Evolutionary conservation across 2,329 filamentous ascomycete species (phyloP).

Genomic region (Aspergillus chevalieri): DNA sequence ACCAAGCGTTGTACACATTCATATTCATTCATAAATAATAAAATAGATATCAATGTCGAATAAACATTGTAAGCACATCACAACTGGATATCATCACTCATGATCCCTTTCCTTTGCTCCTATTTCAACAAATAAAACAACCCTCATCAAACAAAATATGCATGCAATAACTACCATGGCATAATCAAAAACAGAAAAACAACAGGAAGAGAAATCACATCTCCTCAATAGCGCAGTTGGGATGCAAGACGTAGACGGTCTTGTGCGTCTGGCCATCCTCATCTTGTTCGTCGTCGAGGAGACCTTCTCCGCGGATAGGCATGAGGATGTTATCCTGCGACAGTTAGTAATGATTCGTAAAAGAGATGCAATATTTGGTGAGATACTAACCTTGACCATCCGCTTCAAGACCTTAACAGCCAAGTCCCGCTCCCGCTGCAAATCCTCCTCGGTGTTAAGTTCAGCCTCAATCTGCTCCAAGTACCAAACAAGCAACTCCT

Average conservation of each 20-base stretch:
- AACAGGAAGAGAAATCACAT: slow-evolving; percentile 16
- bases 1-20: neutral
- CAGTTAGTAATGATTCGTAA: neutral
- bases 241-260: slow-evolving; percentile 83
- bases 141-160: neutral
- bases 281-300: slow-evolving; percentile 68
- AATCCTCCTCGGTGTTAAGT: slow-evolving; percentile 71
- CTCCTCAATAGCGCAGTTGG: slow-evolving; percentile 78
- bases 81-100: slow-evolving; percentile 28
- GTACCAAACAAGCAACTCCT: slow-evolving; percentile 81
- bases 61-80: slow-evolving; percentile 1
- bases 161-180: slow-evolving; percentile 2
- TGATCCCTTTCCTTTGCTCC: slow-evolving; percentile 21
- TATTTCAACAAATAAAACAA: slow-evolving; percentile 4
- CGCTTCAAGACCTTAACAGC: slow-evolving; percentile 83
- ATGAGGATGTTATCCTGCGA: slow-evolving; percentile 54
- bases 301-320: slow-evolving; percentile 70
- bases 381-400: slow-evolving; percentile 76
- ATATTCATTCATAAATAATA: neutral
- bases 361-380: neutral
- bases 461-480: slow-evolving; percentile 84
- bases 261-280: slow-evolving; percentile 37
- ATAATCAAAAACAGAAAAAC: slow-evolving; percentile 6
- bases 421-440: slow-evolving; percentile 66
- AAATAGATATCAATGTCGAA: neutral